These are phyloP conservation scores for Clitopilus hobsonii DNA, from an alignment of 768 basidiomycete species.

Conservation along the genomic window DNA sequence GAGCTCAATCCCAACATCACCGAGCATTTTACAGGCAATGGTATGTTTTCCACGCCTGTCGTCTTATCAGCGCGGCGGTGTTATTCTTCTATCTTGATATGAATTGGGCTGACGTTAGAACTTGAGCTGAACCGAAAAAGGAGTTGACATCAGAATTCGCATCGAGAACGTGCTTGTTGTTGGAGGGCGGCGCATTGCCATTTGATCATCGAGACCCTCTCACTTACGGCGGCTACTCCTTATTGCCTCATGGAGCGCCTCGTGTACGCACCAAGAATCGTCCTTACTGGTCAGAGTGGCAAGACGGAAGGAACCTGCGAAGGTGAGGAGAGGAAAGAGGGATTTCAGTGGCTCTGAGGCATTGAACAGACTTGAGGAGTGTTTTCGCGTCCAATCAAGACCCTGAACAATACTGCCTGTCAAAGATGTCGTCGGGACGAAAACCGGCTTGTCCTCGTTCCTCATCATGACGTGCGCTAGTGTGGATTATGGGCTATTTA, in stretches of 20 bases:
- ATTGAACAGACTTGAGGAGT: too few species aligned
- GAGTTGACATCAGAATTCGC: background rate
- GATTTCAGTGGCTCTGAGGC: too few species aligned
- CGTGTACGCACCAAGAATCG: background rate
- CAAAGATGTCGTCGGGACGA: background rate
- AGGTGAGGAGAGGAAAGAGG: too few species aligned
- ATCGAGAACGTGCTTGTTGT: background rate
- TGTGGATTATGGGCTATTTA: background rate
- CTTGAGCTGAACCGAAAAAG: background rate
- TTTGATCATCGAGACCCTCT: background rate
- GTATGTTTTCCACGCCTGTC: constrained; percentile 1
- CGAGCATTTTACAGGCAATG: background rate
- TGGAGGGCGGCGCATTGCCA: background rate
- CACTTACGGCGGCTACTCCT: background rate
- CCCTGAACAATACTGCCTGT: background rate
- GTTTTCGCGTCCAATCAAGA: background rate
- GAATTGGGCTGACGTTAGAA: background rate
- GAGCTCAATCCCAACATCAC: background rate
- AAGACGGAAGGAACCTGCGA: too few species aligned
- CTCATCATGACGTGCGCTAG: background rate
- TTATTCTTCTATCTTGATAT: background rate
- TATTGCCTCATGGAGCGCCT: background rate
- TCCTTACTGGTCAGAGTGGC: too few species aligned
- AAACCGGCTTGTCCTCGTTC: background rate
- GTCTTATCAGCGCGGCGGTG: background rate